Percentiles rank a stretch among this genome's conserved stretches.
phyloP scores from a whole-genome alignment of 2,329 filamentous ascomycete genomes.

The Erysiphe neolycopersici region DNA sequence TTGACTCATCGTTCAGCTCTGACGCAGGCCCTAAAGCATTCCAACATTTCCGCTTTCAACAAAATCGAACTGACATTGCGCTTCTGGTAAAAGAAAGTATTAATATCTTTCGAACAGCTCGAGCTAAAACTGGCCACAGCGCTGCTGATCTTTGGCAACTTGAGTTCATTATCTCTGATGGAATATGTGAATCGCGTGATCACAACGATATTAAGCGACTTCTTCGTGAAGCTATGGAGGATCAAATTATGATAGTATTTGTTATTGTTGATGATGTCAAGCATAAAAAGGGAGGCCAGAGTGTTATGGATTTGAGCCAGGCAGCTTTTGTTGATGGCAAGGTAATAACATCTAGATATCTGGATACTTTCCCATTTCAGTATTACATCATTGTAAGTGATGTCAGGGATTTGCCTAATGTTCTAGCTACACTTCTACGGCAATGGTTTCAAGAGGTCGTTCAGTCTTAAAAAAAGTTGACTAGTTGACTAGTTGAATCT shows the following conservation, averaged over 20 bases:
- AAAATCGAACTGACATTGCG: slow-evolving; percentile 64
- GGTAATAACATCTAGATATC: slow-evolving; percentile 66
- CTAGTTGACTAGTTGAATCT: neutral
- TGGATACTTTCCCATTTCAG: slow-evolving; percentile 88
- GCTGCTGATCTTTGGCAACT: slow-evolving; percentile 79
- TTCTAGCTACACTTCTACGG: slow-evolving; percentile 64
- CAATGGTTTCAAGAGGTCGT: slow-evolving; percentile 73
- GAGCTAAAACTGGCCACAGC: slow-evolving; percentile 22
- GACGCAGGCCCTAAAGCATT: slow-evolving; percentile 66
- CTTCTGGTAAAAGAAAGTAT: slow-evolving; percentile 54
- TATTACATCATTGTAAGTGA: slow-evolving; percentile 92
- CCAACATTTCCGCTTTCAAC: slow-evolving; percentile 59
- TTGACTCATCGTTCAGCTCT: slow-evolving; percentile 54
- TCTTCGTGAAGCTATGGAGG: slow-evolving; percentile 67
- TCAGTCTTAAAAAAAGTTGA: slow-evolving; percentile 5
- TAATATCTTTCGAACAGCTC: slow-evolving; percentile 53
- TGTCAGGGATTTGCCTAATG: slow-evolving; percentile 68
- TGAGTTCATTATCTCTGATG: slow-evolving; percentile 77
- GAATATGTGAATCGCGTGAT: slow-evolving; percentile 56
- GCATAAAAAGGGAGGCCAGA: slow-evolving; percentile 26
- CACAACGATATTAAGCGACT: slow-evolving; percentile 63
- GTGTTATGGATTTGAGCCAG: slow-evolving; percentile 70
- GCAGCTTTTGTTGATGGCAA: slow-evolving; percentile 47
- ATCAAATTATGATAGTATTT: slow-evolving; percentile 94
- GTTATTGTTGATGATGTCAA: slow-evolving; percentile 60